phyloP scores from a whole-genome alignment of 257 asterid genomes.

The Solanum bukasovii region DNA sequence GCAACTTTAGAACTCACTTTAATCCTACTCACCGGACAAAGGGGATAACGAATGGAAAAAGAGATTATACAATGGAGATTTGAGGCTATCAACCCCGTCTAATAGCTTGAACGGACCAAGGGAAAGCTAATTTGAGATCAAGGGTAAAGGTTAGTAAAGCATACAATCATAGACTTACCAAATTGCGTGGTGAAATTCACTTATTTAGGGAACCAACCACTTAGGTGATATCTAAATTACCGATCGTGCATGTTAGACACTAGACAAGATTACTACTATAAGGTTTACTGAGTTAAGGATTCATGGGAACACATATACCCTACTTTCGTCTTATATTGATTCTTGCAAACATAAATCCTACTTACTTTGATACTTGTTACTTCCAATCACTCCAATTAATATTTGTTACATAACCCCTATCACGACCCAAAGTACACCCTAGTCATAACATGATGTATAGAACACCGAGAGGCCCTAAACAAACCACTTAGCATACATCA shows the following conservation, averaged over 20 bases:
- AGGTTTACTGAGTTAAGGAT: neutral
- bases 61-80: neutral
- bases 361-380: neutral
- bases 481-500: too few relatives aligned
- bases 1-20: neutral
- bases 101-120: neutral
- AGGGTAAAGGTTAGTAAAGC: neutral
- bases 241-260: neutral
- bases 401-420: neutral
- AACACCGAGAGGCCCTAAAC: too few relatives aligned
- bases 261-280: neutral
- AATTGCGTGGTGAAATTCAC: too few relatives aligned
- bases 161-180: neutral
- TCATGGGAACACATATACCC: neutral
- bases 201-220: too few relatives aligned
- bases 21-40: neutral
- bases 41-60: too few relatives aligned
- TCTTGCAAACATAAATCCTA: neutral
- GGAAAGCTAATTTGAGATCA: neutral
- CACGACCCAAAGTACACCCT: too few relatives aligned
- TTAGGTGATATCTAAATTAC: too few relatives aligned
- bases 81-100: neutral
- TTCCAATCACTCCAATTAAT: neutral
- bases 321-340: neutral
- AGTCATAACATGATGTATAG: too few relatives aligned